Evolutionary conservation across 73 alveolate genomes (phyloP).

Genomic region (Symbiodinium pilosum): DNA sequence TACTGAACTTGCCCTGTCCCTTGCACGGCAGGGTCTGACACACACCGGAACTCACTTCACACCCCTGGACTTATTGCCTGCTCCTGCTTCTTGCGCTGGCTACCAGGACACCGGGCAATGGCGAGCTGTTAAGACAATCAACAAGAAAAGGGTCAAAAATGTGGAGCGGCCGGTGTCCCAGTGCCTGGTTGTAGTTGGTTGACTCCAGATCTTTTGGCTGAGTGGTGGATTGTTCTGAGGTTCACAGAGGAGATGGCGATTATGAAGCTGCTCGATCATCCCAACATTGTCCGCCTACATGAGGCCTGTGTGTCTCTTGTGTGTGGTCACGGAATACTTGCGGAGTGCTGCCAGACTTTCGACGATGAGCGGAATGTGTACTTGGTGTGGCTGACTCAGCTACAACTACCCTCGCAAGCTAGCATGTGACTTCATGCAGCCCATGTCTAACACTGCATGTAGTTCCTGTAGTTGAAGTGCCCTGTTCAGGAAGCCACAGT

Average conservation of each 20-base stretch:
- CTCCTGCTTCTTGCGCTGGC: not conserved
- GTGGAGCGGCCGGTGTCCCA: not conserved
- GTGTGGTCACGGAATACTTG: not conserved
- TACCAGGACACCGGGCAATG: constrained; percentile 65
- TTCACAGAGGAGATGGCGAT: constrained; percentile 79
- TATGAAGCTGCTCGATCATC: constrained; percentile 77
- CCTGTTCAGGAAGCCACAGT: no score
- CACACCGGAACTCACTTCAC: not conserved
- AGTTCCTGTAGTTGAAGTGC: no score
- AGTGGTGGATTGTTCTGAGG: not conserved
- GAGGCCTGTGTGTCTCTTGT: constrained; percentile 9
- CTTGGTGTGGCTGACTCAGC: constrained; percentile 26
- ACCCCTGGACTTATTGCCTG: no score
- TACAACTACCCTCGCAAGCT: not conserved
- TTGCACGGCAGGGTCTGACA: not conserved
- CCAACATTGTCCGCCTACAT: constrained; percentile 75
- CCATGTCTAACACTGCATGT: no score
- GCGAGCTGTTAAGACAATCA: constrained; percentile 82
- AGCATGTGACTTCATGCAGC: not conserved
- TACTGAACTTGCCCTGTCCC: not conserved
- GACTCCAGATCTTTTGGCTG: not conserved
- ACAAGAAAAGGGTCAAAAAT: constrained; percentile 71
- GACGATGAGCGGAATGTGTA: constrained; percentile 62
- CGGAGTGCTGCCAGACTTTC: constrained; percentile 37
- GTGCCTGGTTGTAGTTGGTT: not conserved